phyloP scores from a whole-genome alignment of 345 rosid genomes.

The Viola odorata region DNA sequence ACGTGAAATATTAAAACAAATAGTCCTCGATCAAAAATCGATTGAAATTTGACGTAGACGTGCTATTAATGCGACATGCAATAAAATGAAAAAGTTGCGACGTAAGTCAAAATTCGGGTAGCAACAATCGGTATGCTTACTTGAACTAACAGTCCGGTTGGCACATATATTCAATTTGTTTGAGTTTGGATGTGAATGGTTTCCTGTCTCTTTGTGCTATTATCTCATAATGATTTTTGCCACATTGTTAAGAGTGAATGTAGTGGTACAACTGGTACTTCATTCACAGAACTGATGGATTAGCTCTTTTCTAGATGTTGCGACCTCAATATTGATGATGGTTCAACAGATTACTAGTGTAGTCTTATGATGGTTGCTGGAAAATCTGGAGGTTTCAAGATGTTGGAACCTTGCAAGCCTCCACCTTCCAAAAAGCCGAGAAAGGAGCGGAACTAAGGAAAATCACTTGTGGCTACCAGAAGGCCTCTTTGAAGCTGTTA shows the following conservation, averaged over 20 bases:
- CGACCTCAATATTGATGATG: slow-evolving; percentile 49
- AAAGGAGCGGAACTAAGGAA: slow-evolving; percentile 65
- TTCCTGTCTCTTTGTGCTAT: not conserved
- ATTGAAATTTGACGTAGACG: too few relatives aligned
- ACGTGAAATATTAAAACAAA: too few relatives aligned
- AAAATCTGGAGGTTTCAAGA: slow-evolving; percentile 55
- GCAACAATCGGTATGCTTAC: slow-evolving; percentile 1
- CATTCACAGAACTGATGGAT: not conserved
- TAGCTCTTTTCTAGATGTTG: slow-evolving; percentile 50
- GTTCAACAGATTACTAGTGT: slow-evolving; percentile 58
- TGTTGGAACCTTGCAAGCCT: slow-evolving; percentile 66
- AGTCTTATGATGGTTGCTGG: slow-evolving; percentile 69
- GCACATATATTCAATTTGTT: not conserved
- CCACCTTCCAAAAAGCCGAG: slow-evolving; percentile 65
- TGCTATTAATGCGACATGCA: too few relatives aligned
- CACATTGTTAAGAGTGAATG: not conserved
- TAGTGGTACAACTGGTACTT: not conserved
- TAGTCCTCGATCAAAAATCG: too few relatives aligned
- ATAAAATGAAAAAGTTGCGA: too few relatives aligned
- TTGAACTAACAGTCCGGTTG: not conserved
- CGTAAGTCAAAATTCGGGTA: too few relatives aligned
- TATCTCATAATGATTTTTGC: not conserved
- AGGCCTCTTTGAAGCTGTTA: slow-evolving; percentile 50
- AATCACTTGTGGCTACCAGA: slow-evolving; percentile 29
- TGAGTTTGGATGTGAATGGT: not conserved